Evolutionary conservation across 306 rosid genomes (phyloP), one percentile per base, ranked within the genome.

Genomic region (Ochetophila trinervis): DNA sequence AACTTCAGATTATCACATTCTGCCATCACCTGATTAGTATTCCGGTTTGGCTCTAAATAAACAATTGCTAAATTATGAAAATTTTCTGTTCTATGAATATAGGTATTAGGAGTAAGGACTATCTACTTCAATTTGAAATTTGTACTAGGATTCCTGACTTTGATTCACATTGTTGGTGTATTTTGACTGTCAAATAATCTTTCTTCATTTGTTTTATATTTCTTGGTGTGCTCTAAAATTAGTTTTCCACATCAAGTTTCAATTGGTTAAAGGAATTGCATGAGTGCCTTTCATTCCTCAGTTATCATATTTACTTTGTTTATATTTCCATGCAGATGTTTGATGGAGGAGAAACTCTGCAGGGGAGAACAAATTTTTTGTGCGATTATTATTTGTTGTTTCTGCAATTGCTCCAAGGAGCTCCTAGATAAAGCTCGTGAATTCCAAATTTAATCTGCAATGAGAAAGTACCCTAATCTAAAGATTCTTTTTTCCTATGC

Each of bases 301-400:
- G 56, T 50, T 21, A 32, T 14, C 61, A 21, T 63, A 55, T 50
- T 71, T 81, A 74, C 73, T 77, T 18, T 57, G 44, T 37, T 8
- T 60, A 0, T 36, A 67, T 62, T 65, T 80, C 55, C 45, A 68
- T 88, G 88, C 91, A 88, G 99, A 75, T 84, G 97, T 86, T 78
- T 93, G 87, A 89, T 67, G 18, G 65, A 35, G 21, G 71, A 53
- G 62, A 78, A 59, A 69, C 63, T 63, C 37, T 50, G 65, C 69
- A 56, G 36, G 61, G 78, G 65, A 69, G 75, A 24, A 50, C 60
- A 77, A 63, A 21, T 42, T 72, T 65, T 24, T 21, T 53, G 65
- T 72, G 52, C 69, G 68, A 60, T 62, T 69, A 63, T 34, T 63
- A 36, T 64, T 16, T 21, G 53, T 47, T 37, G 21, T 62, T 72